Evolutionary conservation across 495 filamentous ascomycete species (phyloP).

Genomic region (Aspergillus conjunctus): DNA sequence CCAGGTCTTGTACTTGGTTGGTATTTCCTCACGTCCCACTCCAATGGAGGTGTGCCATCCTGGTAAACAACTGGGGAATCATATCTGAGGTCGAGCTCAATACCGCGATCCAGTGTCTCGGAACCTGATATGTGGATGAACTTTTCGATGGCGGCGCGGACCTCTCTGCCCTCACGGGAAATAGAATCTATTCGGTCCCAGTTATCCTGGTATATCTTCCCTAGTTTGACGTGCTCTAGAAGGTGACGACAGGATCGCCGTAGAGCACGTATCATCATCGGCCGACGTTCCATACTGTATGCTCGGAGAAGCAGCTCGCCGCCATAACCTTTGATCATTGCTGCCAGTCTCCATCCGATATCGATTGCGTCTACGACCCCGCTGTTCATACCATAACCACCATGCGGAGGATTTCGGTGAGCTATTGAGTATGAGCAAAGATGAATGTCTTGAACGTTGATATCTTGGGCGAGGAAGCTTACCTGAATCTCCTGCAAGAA

Average conservation of each 20-base stretch:
- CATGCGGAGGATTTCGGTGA: constrained; percentile 52
- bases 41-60: constrained; percentile 17
- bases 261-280: constrained; percentile 14
- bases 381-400: constrained; percentile 40
- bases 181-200: background rate
- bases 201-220: background rate
- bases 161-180: background rate
- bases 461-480: background rate
- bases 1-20: constrained; percentile 34
- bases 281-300: constrained; percentile 30
- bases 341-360: constrained; percentile 35
- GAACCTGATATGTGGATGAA: constrained; percentile 18
- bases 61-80: constrained; percentile 23
- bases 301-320: constrained; percentile 22
- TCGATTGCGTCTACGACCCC: constrained; percentile 36
- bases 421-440: constrained; percentile 22
- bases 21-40: constrained; percentile 26
- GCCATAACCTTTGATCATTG: constrained; percentile 30
- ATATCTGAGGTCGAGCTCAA: constrained; percentile 34
- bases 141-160: constrained; percentile 6
- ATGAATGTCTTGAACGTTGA: too few relatives aligned
- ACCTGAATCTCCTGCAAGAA: constrained; percentile 55
- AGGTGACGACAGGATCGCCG: constrained; percentile 8
- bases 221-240: constrained; percentile 7
- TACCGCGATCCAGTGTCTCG: constrained; percentile 30